Conservation (phyloP, 306 rosid genomes). For the Trifolium subterraneum region DNA sequence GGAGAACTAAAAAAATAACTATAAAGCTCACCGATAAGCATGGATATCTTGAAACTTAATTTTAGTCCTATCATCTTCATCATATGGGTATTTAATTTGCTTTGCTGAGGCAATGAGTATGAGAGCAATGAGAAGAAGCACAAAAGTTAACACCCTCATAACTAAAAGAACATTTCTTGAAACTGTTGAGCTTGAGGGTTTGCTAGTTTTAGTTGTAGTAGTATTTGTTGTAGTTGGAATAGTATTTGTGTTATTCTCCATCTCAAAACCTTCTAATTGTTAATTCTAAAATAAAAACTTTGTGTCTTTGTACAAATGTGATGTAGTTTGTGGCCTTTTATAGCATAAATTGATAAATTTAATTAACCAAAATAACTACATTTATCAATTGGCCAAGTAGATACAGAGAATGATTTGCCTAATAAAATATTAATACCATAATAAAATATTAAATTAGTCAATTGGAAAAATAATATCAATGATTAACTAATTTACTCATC, state of each 20-base stretch:
- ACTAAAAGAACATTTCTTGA: slow-evolving; percentile 47
- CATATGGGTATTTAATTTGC: too few species aligned
- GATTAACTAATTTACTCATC: too few species aligned
- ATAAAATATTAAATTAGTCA: too few species aligned
- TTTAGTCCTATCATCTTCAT: too few species aligned
- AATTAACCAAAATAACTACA: too few species aligned
- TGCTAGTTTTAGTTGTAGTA: too few species aligned
- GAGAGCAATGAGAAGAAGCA: slow-evolving; percentile 58
- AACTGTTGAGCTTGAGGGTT: slow-evolving; percentile 47
- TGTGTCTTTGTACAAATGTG: not conserved
- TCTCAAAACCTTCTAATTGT: slow-evolving; percentile 19
- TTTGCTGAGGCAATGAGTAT: slow-evolving; percentile 47
- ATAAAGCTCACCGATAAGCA: slow-evolving; percentile 49
- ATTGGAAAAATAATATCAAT: too few species aligned
- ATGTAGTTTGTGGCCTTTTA: slow-evolving; percentile 23
- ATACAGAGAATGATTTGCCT: not conserved
- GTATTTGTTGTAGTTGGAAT: not conserved
- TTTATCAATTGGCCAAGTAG: not conserved
- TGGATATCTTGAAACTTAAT: slow-evolving; percentile 43
- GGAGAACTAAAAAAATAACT: not conserved
- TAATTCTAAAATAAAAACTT: not conserved
- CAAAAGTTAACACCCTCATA: slow-evolving; percentile 55
- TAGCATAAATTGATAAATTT: not conserved
- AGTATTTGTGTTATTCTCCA: slow-evolving; percentile 31
- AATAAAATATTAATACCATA: too few species aligned